These are phyloP conservation scores for Globisporangium ultimum DNA, from an alignment of 352 stramenopile genomes.

Conservation along the genomic window DNA sequence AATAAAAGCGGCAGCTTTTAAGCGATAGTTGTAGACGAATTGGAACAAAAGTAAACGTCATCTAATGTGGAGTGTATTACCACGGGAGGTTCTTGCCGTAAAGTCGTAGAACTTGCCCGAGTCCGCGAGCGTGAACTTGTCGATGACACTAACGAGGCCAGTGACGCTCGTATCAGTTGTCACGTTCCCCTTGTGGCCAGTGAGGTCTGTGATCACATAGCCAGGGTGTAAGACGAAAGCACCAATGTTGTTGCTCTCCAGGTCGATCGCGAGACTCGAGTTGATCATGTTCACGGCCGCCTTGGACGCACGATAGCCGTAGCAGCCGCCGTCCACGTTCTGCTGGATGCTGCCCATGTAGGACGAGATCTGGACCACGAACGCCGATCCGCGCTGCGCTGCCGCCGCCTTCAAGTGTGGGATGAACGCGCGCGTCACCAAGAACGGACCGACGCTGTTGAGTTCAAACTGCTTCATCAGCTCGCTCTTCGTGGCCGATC, in stretches of 20 bases:
- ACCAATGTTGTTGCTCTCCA: slow-evolving; percentile 19
- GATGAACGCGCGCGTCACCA: slow-evolving; percentile 25
- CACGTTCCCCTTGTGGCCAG: slow-evolving; percentile 10
- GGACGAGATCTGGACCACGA: slow-evolving; percentile 23
- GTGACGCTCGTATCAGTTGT: slow-evolving; percentile 22
- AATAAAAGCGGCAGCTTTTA: no score
- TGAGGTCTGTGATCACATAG: slow-evolving; percentile 39
- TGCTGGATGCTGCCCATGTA: slow-evolving; percentile 16
- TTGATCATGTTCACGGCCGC: slow-evolving; percentile 36
- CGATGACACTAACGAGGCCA: slow-evolving; percentile 26
- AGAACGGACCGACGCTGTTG: slow-evolving; percentile 31
- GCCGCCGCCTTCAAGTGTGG: slow-evolving; percentile 16
- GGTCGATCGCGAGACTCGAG: slow-evolving; percentile 18
- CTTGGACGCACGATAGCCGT: slow-evolving; percentile 48
- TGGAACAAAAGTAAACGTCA: no score
- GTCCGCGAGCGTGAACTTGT: slow-evolving; percentile 19
- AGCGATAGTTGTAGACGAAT: no score
- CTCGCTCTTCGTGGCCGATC: slow-evolving; percentile 10
- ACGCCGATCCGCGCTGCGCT: slow-evolving; percentile 6
- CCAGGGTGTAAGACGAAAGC: slow-evolving; percentile 30
- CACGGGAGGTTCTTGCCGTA: slow-evolving; percentile 21
- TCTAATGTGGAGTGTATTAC: slow-evolving; percentile 4
- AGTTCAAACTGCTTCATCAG: slow-evolving; percentile 30
- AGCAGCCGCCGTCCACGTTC: slow-evolving; percentile 18
- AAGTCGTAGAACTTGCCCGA: slow-evolving; percentile 31